These are phyloP conservation scores for Pseudohalonectria lignicola DNA, from an alignment of 2,329 filamentous ascomycete species.

Conservation along the genomic window DNA sequence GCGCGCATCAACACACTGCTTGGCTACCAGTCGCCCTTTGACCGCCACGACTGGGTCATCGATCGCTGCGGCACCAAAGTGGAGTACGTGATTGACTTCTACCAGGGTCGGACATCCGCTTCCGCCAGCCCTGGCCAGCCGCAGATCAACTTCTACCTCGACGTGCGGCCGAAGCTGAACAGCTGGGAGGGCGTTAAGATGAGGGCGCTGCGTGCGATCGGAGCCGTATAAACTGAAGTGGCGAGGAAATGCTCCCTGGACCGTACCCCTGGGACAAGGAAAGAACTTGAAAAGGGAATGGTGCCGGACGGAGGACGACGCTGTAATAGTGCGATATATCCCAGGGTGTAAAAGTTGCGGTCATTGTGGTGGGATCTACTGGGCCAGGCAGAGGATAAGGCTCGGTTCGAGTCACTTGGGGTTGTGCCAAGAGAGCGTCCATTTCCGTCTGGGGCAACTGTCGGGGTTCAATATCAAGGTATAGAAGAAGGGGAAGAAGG, in stretches of 20 bases:
- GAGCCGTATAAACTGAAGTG: slow-evolving; percentile 31
- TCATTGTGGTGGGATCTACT: too few relatives aligned
- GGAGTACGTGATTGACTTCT: slow-evolving; percentile 98
- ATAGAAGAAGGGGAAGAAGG: too few relatives aligned
- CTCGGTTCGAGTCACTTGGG: too few relatives aligned
- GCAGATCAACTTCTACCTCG: slow-evolving; percentile 51
- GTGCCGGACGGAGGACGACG: too few relatives aligned
- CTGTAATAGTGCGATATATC: too few relatives aligned
- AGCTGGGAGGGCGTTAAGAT: slow-evolving; percentile 59
- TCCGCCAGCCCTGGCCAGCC: slow-evolving; percentile 20
- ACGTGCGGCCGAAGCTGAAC: slow-evolving; percentile 59
- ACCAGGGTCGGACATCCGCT: slow-evolving; percentile 53
- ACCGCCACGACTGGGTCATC: slow-evolving; percentile 94
- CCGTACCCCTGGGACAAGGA: too few relatives aligned
- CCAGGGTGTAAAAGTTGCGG: too few relatives aligned
- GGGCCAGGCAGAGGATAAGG: too few relatives aligned
- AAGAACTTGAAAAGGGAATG: too few relatives aligned
- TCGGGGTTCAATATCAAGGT: too few relatives aligned
- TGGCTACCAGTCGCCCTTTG: slow-evolving; percentile 88
- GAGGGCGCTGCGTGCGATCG: slow-evolving; percentile 40
- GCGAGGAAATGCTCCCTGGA: neutral
- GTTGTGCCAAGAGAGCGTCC: too few relatives aligned
- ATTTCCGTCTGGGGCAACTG: too few relatives aligned
- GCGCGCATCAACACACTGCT: slow-evolving; percentile 73
- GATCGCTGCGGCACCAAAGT: slow-evolving; percentile 77